Conservation (phyloP, 352 stramenopile genomes). For the Chrysophaeum taylorii region DNA sequence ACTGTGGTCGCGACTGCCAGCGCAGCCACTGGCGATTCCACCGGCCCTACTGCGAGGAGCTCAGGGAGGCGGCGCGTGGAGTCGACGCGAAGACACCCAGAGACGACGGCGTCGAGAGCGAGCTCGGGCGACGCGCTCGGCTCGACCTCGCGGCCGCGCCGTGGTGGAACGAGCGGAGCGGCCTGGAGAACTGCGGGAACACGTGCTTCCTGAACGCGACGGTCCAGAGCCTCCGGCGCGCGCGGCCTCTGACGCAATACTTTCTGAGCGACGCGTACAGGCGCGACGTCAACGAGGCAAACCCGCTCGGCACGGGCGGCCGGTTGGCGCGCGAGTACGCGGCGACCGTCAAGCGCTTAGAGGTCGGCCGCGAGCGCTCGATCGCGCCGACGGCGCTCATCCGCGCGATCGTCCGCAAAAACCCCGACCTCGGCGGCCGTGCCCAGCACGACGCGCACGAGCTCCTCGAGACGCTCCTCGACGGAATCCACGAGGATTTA, state of each 20-base stretch:
- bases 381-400: constrained; percentile 36
- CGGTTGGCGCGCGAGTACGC: constrained; percentile 67
- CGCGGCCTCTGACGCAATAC: constrained; percentile 57
- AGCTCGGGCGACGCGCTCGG: background rate
- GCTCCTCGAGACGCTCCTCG: constrained; percentile 64
- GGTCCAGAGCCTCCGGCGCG: constrained; percentile 60
- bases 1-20: constrained; percentile 58
- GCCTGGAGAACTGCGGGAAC: constrained; percentile 29
- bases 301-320: constrained; percentile 66
- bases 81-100: background rate
- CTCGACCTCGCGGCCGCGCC: background rate
- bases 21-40: background rate
- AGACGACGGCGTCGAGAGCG: background rate
- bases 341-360: constrained; percentile 65
- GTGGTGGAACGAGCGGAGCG: background rate
- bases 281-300: constrained; percentile 64
- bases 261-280: constrained; percentile 62
- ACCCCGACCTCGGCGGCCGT: constrained; percentile 68
- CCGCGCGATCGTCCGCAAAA: constrained; percentile 53
- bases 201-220: constrained; percentile 32
- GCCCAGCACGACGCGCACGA: constrained; percentile 76
- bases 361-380: constrained; percentile 67
- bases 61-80: background rate
- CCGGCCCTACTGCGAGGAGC: background rate
- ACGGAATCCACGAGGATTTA: constrained; percentile 69